Evolutionary conservation across 1,284 basidiomycete species (phyloP).

Genomic region (Leccinum cinnamomeum): DNA sequence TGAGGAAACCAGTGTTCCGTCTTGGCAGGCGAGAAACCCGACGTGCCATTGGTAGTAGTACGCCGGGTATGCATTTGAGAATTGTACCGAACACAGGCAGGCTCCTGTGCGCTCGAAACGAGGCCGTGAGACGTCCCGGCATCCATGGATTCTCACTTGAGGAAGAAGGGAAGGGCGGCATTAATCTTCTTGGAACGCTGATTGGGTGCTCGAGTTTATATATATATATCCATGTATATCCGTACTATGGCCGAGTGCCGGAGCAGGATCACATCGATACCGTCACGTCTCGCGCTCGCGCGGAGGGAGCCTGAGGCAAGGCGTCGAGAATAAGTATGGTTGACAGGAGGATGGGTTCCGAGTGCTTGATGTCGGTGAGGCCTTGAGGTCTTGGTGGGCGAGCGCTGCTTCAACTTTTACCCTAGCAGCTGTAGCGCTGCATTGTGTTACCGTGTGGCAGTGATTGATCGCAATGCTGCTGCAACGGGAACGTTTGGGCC

Average conservation of each 20-base stretch:
- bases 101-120: neutral
- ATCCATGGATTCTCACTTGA: neutral
- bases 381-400: neutral
- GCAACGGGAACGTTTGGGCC: neutral
- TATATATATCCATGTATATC: neutral
- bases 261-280: neutral
- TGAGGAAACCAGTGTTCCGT: neutral
- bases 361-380: neutral
- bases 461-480: neutral
- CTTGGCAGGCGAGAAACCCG: neutral
- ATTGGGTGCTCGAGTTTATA: neutral
- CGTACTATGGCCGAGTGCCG: neutral
- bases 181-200: neutral
- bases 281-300: neutral
- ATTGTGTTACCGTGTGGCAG: neutral
- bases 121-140: neutral
- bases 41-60: neutral
- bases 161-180: neutral
- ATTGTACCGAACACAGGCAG: neutral
- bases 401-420: neutral
- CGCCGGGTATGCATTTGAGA: neutral
- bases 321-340: neutral
- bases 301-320: neutral
- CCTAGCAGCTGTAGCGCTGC: neutral
- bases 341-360: neutral